Percentiles rank a stretch among this genome's conserved stretches.
These are phyloP conservation scores for Fusarium decemcellulare DNA, from an alignment of 2,329 filamentous ascomycete species.

Conservation along the genomic window DNA sequence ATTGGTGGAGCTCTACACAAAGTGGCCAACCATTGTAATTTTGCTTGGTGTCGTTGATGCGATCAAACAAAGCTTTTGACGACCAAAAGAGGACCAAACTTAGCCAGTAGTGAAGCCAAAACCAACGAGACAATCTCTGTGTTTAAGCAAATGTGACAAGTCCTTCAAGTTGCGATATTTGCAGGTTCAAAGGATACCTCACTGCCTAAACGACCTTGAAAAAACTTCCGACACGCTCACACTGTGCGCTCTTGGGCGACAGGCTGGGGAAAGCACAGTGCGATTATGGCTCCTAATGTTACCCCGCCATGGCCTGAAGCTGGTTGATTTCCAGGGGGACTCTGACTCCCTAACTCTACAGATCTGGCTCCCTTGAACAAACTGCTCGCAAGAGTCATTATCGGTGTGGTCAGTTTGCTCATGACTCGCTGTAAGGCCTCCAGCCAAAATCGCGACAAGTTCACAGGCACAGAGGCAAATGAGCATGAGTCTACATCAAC, in stretches of 20 bases:
- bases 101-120: not conserved
- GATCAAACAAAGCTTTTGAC: not conserved
- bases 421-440: too few species aligned
- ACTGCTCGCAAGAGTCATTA: too few species aligned
- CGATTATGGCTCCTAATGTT: not conserved
- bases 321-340: too few species aligned
- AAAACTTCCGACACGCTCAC: not conserved
- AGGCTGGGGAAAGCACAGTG: not conserved
- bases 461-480: too few species aligned
- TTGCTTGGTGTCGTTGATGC: not conserved
- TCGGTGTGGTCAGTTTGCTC: too few species aligned
- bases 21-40: constrained; percentile 5
- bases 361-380: too few species aligned
- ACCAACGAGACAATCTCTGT: not conserved
- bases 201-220: constrained; percentile 1
- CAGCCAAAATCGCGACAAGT: too few species aligned
- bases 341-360: too few species aligned
- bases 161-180: not conserved
- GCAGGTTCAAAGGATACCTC: not conserved
- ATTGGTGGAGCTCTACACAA: constrained; percentile 36
- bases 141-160: not conserved
- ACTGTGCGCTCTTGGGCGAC: not conserved
- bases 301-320: not conserved
- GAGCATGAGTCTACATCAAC: not conserved
- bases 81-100: not conserved